A percentile compares a stretch with the other conserved stretches of the same genome.
These are phyloP conservation scores for Aulographum hederae DNA, from an alignment of 2,329 filamentous ascomycete species.

Conservation along the genomic window DNA sequence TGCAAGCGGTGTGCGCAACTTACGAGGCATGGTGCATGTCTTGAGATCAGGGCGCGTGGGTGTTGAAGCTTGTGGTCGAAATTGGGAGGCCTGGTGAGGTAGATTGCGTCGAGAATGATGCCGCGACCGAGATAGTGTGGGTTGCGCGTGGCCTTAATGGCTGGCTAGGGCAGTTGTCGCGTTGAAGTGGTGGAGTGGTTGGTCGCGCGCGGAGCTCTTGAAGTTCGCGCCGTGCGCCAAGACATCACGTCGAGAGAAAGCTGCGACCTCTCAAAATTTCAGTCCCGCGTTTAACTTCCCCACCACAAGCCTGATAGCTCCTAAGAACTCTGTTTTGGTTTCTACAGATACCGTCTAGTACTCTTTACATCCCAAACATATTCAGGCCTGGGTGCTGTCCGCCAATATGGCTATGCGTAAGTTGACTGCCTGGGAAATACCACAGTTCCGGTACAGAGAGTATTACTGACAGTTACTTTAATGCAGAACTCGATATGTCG, in stretches of 20 bases:
- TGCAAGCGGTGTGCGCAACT: background rate
- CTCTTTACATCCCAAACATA: slow-evolving; percentile 6
- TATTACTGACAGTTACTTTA: slow-evolving; percentile 11
- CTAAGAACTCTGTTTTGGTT: background rate
- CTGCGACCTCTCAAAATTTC: background rate
- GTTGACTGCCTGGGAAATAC: slow-evolving; percentile 11
- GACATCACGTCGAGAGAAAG: too few relatives aligned
- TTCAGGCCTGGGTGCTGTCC: background rate
- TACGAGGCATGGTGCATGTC: slow-evolving; percentile 3
- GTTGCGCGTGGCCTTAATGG: too few relatives aligned
- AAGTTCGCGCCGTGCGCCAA: too few relatives aligned
- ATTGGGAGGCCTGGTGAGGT: background rate
- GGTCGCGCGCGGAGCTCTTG: too few relatives aligned
- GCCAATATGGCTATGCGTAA: slow-evolving; percentile 21
- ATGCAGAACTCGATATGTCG: slow-evolving; percentile 60
- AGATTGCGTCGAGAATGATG: background rate
- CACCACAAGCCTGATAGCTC: background rate
- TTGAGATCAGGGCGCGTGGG: background rate
- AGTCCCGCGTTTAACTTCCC: background rate
- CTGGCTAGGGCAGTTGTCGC: too few relatives aligned
- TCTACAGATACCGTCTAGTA: background rate
- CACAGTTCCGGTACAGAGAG: slow-evolving; percentile 4
- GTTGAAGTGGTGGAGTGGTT: too few relatives aligned
- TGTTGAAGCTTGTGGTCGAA: background rate
- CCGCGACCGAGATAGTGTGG: too few relatives aligned